Base-by-base conservation (phyloP, 768 basidiomycete species). In the Lactarius pseudohatsudake region DNA sequence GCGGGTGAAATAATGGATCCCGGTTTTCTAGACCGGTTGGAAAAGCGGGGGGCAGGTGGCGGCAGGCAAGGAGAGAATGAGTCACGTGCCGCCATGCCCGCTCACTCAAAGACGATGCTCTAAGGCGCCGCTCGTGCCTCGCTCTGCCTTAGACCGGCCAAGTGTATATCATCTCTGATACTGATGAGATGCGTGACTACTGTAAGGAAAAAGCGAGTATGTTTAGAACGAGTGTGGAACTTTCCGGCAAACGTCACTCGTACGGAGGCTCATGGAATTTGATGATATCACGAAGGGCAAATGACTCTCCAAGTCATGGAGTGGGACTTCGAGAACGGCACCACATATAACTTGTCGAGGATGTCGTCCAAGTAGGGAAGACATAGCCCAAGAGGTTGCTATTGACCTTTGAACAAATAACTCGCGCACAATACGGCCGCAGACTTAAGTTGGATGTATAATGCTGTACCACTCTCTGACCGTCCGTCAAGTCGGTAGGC, bases 141-240 rank as follows among this genome's bases (percentile, higher is more conserved):
- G n/a, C n/a, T n/a, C n/a, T n/a, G n/a, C n/a, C n/a, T n/a, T n/a
- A n/a, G n/a, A n/a, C n/a, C n/a, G n/a, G n/a, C n/a, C n/a, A n/a
- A n/a, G n/a, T n/a, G n/a, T n/a, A n/a, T n/a, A n/a, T n/a, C n/a
- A n/a, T n/a, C n/a, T n/a, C n/a, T n/a, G n/a, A n/a, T n/a, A n/a
- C n/a, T n/a, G n/a, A n/a, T n/a, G 26, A 28, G 26, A 28, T 1
- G 26, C 2, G 30, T 30, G 30, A 64, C 84, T 84, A 61, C n/a
- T n/a, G n/a, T n/a, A n/a, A 65, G 2, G 4, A 13, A 45, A 18
- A 20, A 8, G 18, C 5, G 32, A 58, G 16, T 56, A 18, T 18
- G 20, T 47, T 22, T 22, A 45, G 41, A 43, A 32, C 7, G 20
- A 18, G 9, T 4, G n/a, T 18, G 43, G 11, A 3, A 54, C 8